Conservation (phyloP, 257 asterid species). For the Verbena officinalis region DNA sequence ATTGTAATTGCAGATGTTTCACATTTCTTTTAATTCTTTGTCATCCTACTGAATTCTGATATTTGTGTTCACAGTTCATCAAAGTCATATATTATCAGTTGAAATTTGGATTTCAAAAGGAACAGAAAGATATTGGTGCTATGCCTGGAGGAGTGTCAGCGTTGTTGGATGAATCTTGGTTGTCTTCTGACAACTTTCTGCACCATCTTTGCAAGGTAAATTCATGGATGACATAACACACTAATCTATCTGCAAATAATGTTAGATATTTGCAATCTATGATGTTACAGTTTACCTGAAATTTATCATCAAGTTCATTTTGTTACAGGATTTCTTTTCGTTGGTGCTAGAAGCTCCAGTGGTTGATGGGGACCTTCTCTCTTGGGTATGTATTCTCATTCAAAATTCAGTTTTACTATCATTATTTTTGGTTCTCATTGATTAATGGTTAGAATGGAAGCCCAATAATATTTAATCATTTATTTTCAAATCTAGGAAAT, state of each 20-base stretch:
- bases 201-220: constrained; percentile 86
- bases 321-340: constrained; percentile 83
- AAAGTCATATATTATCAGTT: constrained; percentile 76
- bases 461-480: background rate
- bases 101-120: constrained; percentile 72
- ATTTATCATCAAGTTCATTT: constrained; percentile 10
- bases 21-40: constrained; percentile 12
- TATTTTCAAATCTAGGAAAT: constrained; percentile 1
- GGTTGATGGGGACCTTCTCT: constrained; percentile 90
- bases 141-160: constrained; percentile 50
- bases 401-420: background rate
- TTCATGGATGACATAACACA: background rate
- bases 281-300: background rate
- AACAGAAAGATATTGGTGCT: constrained; percentile 43
- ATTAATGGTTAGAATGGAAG: background rate
- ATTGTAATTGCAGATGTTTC: background rate
- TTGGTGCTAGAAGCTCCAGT: constrained; percentile 82
- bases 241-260: constrained; percentile 5
- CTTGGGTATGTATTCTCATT: constrained; percentile 58
- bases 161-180: constrained; percentile 84
- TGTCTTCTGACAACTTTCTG: constrained; percentile 86
- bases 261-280: background rate
- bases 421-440: background rate
- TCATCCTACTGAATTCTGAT: constrained; percentile 26
- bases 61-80: constrained; percentile 57